phyloP scores from a whole-genome alignment of 1,139 yeast genomes.

The Eremothecium sinecaudum region DNA sequence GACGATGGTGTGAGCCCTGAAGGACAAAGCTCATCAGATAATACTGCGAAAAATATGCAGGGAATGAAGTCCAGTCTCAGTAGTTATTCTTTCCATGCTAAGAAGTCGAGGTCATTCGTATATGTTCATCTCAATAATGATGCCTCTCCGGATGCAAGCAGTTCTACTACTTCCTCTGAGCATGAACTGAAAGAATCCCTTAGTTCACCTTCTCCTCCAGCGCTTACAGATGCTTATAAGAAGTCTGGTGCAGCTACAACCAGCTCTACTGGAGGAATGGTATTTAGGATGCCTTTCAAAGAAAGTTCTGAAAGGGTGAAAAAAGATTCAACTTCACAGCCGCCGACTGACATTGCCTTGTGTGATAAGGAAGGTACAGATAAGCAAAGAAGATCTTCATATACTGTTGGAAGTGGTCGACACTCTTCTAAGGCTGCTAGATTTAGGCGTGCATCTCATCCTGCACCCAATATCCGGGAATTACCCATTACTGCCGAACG shows the following conservation, averaged over 20 bases:
- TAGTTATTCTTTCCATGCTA: background rate
- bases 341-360: slow-evolving; percentile 3
- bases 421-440: background rate
- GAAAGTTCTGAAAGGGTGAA: slow-evolving; percentile 26
- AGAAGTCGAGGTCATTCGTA: slow-evolving; percentile 2
- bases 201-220: background rate
- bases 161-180: background rate
- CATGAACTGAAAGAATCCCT: slow-evolving; percentile 2
- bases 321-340: slow-evolving; percentile 4
- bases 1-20: background rate
- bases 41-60: background rate
- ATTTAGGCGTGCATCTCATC: slow-evolving; percentile 27
- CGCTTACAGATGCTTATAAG: background rate
- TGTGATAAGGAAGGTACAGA: slow-evolving; percentile 6
- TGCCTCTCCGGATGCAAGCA: background rate
- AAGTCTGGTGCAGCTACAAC: slow-evolving; percentile 13
- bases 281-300: slow-evolving; percentile 58
- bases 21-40: background rate
- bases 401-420: slow-evolving; percentile 7
- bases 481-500: background rate
- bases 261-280: slow-evolving; percentile 29
- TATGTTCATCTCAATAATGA: background rate
- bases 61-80: background rate
- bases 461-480: slow-evolving; percentile 8
- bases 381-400: slow-evolving; percentile 21